Evolutionary conservation across 2,329 filamentous ascomycete species (phyloP), one percentile per base, ranked within the genome.

Genomic region (Cytospora schulzeri): DNA sequence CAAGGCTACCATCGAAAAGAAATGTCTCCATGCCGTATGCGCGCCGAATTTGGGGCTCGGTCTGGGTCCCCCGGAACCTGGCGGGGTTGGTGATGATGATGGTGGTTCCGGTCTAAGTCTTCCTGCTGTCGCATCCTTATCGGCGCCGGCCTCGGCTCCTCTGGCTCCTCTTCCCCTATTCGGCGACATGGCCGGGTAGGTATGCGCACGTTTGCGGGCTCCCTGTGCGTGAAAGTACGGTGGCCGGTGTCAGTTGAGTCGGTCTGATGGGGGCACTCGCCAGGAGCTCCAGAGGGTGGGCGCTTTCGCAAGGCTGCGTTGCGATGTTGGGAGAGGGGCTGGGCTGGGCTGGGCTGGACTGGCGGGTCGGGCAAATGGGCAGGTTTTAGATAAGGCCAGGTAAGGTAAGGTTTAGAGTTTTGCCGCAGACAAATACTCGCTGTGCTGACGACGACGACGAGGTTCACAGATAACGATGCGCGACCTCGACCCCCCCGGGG

Each of bases 1-100:
- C 35, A 67, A 62, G 50, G 65, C 55, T 22, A 67, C 62, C 62
- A 65, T 62, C 54, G 61, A 50, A 38, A 67, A 67, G 58, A 67
- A 67, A 31, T 67, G 65, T 33, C 65, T 62, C 65, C 65, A 67
- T 65, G 65, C 65, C 45, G 65, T 60, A 51, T 67, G 54, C 17
- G 62, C 65, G 24, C 65, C 65, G 45, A 67, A 65, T 29, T 45
- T 60, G 31, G 65, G 65, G 50, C 65, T 65, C 29, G 65, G 65
- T 17, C 29, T 60, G 24, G 62, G 65, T 3, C 62, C 65, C 26
- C 54, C 50, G n/a, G 56, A 33, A 22, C n/a, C 57, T 17, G 62
- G 57, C 22, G 62, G 58, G 1, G 57, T 51, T 17, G 62, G 62
- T 38, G 52, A 51, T 26, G 62, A 56, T 55, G 35, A 17, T 50